Conservation (phyloP, 2,329 filamentous ascomycete genomes). For the Arthroderma sp. region DNA sequence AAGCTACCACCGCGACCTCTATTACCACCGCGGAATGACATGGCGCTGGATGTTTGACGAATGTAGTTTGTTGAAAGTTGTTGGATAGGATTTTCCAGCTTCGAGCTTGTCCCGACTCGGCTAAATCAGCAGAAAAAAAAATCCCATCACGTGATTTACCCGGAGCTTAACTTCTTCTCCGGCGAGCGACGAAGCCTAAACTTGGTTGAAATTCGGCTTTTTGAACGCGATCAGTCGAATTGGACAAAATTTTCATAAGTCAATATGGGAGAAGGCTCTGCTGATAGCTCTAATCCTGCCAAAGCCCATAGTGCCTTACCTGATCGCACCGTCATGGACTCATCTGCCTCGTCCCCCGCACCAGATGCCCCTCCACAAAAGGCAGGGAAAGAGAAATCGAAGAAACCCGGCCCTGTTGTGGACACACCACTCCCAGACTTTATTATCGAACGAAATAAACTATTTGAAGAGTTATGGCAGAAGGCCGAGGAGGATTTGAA, state of each 20-base stretch:
- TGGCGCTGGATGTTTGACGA: conserved; percentile 22
- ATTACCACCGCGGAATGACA: conserved; percentile 52
- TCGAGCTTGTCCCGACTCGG: conserved; percentile 5
- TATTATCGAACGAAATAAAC: conserved; percentile 66
- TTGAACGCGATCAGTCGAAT: too few relatives aligned
- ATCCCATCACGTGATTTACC: conserved; percentile 13
- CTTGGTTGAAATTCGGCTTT: too few relatives aligned
- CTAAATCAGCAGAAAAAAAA: conserved; percentile 10
- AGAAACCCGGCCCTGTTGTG: conserved; percentile 17
- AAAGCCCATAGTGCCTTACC: conserved; percentile 19
- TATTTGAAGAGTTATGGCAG: conserved; percentile 83
- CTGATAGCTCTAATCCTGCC: conserved; percentile 13
- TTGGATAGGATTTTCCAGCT: background rate
- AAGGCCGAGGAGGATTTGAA: conserved; percentile 65
- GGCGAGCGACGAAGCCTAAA: too few relatives aligned
- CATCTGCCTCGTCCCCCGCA: conserved; percentile 12
- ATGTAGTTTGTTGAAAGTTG: background rate
- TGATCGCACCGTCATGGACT: conserved; percentile 21
- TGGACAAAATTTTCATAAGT: too few relatives aligned
- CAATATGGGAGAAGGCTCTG: background rate
- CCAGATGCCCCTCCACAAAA: conserved; percentile 20
- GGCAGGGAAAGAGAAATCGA: conserved; percentile 13
- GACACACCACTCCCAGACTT: conserved; percentile 51
- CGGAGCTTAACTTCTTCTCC: background rate
- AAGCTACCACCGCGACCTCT: conserved; percentile 38